Percentiles rank a stretch among this genome's conserved stretches.
phyloP scores from a whole-genome alignment of 805 yeast genomes.

The Vanderwaltozyma polyspora region DNA sequence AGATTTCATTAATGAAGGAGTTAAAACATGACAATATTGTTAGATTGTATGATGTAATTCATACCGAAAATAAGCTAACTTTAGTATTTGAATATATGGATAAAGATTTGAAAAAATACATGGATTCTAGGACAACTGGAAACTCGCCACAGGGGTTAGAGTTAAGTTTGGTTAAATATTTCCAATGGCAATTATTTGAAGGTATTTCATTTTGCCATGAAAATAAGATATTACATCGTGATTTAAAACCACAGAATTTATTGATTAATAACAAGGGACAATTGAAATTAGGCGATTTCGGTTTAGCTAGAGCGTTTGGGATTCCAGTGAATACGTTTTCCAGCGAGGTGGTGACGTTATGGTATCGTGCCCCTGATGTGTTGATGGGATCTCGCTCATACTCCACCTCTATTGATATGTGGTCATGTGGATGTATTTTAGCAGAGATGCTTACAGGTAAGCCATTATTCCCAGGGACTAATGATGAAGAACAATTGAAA shows the following conservation, averaged over 20 bases:
- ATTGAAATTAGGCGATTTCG: slow-evolving; percentile 83
- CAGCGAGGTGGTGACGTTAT: slow-evolving; percentile 93
- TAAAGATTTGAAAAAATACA: slow-evolving; percentile 87
- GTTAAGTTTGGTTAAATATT: slow-evolving; percentile 63
- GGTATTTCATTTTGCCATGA: slow-evolving; percentile 92
- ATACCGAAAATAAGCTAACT: slow-evolving; percentile 88
- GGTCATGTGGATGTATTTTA: slow-evolving; percentile 96
- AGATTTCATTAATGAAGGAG: slow-evolving; percentile 87
- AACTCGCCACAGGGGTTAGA: slow-evolving; percentile 29
- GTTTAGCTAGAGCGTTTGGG: slow-evolving; percentile 94
- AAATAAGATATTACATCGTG: slow-evolving; percentile 89
- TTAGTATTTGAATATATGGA: slow-evolving; percentile 90
- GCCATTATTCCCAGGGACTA: slow-evolving; percentile 94
- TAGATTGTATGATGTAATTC: slow-evolving; percentile 84
- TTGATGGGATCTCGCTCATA: slow-evolving; percentile 92
- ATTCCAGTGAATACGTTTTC: slow-evolving; percentile 95
- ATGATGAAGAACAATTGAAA: slow-evolving; percentile 94
- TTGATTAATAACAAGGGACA: slow-evolving; percentile 93
- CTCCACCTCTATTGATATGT: slow-evolving; percentile 96
- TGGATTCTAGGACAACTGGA: slow-evolving; percentile 53
- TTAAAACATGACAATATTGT: slow-evolving; percentile 90
- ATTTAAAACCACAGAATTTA: slow-evolving; percentile 91
- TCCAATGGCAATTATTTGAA: slow-evolving; percentile 81
- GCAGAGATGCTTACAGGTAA: slow-evolving; percentile 96
- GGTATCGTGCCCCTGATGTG: slow-evolving; percentile 97